Conservation (phyloP, 1,284 basidiomycete genomes). For the Pholiota adiposa region DNA sequence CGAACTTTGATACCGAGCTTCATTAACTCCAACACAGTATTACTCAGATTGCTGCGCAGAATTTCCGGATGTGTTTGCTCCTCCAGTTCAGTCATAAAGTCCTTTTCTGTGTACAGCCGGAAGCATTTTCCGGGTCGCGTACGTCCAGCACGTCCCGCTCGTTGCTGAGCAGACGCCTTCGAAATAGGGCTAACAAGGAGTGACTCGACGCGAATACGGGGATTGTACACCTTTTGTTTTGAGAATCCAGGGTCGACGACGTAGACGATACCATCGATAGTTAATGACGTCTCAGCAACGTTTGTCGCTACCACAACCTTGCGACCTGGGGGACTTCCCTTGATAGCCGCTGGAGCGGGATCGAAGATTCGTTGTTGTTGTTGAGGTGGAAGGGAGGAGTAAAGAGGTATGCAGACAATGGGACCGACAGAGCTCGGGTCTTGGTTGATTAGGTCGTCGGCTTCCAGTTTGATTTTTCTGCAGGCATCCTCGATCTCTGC, state of each 20-base stretch:
- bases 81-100: slow-evolving; percentile 94
- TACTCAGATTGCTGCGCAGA: slow-evolving; percentile 89
- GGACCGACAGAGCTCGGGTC: slow-evolving; percentile 85
- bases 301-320: slow-evolving; percentile 98
- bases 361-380: slow-evolving; percentile 98
- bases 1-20: slow-evolving; percentile 86
- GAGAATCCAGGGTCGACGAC: slow-evolving; percentile 98
- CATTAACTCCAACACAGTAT: slow-evolving; percentile 92
- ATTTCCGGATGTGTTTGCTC: slow-evolving; percentile 98
- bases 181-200: slow-evolving; percentile 95
- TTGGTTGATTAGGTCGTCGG: slow-evolving; percentile 76
- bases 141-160: slow-evolving; percentile 95
- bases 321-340: slow-evolving; percentile 82
- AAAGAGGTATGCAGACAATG: slow-evolving; percentile 88
- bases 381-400: slow-evolving; percentile 90
- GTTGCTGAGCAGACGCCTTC: slow-evolving; percentile 95
- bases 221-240: slow-evolving; percentile 98
- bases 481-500: slow-evolving; percentile 99
- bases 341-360: slow-evolving; percentile 64
- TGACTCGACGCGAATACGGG: slow-evolving; percentile 94
- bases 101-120: slow-evolving; percentile 95
- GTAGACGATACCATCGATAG: slow-evolving; percentile 98
- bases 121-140: slow-evolving; percentile 98
- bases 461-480: slow-evolving; percentile 90
- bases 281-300: slow-evolving; percentile 97